These are phyloP conservation scores for Blastocystis sp. DNA, from an alignment of 352 stramenopile genomes.

Conservation along the genomic window DNA sequence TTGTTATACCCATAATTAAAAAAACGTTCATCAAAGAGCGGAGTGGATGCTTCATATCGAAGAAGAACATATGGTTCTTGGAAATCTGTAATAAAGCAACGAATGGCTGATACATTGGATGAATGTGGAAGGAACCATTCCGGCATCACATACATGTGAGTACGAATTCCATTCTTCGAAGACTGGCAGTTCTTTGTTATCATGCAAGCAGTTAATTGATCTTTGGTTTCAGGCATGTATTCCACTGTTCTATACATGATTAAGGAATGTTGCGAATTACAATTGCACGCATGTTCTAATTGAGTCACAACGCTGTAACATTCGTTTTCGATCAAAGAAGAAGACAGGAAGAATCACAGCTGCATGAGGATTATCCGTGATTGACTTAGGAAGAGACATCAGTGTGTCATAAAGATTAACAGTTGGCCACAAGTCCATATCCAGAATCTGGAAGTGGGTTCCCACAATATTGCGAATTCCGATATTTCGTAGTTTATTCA, in stretches of 20 bases:
- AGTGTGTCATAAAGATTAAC: background rate
- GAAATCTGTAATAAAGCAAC: slow-evolving; percentile 42
- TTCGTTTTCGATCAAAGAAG: slow-evolving; percentile 52
- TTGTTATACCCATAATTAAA: slow-evolving; percentile 68
- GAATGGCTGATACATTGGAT: background rate
- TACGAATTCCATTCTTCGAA: slow-evolving; percentile 49
- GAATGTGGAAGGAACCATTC: background rate
- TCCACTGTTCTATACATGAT: background rate
- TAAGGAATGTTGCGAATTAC: background rate
- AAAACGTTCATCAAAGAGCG: slow-evolving; percentile 66
- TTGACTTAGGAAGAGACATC: background rate
- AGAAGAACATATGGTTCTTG: slow-evolving; percentile 55
- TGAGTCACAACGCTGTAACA: slow-evolving; percentile 12
- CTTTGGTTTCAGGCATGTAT: slow-evolving; percentile 18
- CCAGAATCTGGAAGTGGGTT: slow-evolving; percentile 53
- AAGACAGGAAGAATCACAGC: slow-evolving; percentile 52
- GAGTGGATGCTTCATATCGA: background rate
- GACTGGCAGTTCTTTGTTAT: background rate
- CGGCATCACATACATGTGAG: slow-evolving; percentile 47
- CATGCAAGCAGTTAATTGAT: slow-evolving; percentile 6
- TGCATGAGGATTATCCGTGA: background rate
- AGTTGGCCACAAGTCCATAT: slow-evolving; percentile 64
- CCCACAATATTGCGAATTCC: slow-evolving; percentile 41
- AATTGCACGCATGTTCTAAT: background rate
- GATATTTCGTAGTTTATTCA: slow-evolving; percentile 62